These are phyloP conservation scores for Xylaria venustula DNA, from an alignment of 495 filamentous ascomycete species.

Conservation along the genomic window DNA sequence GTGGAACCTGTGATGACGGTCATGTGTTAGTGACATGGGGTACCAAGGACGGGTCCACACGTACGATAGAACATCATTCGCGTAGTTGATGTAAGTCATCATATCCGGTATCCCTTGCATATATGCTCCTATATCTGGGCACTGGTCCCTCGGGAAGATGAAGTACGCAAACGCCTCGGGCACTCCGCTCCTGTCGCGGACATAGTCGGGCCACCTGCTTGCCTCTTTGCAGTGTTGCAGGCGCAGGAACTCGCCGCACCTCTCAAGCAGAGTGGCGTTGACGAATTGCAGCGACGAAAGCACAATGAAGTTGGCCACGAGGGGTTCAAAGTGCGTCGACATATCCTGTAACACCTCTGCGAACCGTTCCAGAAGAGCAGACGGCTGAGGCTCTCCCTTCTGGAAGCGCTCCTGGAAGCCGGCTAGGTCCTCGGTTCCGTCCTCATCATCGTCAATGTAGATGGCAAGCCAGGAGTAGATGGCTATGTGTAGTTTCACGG, in stretches of 20 bases:
- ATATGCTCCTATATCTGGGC: background rate
- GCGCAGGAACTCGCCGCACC: background rate
- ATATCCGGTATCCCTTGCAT: background rate
- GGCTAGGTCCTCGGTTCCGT: too few species aligned
- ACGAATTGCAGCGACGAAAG: background rate
- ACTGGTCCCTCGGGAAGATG: background rate
- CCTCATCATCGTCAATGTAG: too few species aligned
- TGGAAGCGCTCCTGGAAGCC: slow-evolving; percentile 11
- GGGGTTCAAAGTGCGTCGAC: background rate
- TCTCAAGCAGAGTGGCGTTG: background rate
- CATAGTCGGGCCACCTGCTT: background rate
- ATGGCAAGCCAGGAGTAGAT: too few species aligned
- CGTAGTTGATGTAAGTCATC: background rate
- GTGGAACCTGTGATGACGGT: background rate
- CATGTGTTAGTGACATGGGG: background rate
- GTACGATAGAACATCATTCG: background rate
- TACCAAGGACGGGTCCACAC: background rate
- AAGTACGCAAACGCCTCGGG: background rate
- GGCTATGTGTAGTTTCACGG: too few species aligned
- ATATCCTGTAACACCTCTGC: background rate
- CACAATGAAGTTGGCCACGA: background rate
- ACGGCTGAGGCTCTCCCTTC: background rate
- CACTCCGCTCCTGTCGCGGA: background rate
- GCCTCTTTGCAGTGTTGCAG: background rate
- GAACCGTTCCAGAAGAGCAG: background rate